These are phyloP conservation scores for Aphanocladium album DNA, from an alignment of 2,329 filamentous ascomycete species.

Conservation along the genomic window DNA sequence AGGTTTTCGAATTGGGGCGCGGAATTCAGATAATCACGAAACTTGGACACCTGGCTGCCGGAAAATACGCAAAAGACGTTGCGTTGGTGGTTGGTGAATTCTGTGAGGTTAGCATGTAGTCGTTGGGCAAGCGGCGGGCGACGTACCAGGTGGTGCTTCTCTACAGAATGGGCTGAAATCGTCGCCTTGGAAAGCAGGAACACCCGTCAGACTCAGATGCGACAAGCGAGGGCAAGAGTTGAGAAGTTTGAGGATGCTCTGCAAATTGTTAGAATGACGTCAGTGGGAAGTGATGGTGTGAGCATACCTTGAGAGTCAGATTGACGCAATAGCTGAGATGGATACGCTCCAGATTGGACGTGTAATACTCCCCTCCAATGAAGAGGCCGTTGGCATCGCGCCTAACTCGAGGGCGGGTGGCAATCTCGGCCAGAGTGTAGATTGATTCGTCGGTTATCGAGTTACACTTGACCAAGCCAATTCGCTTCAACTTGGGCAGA, in stretches of 20 bases:
- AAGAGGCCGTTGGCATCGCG: constrained; percentile 44
- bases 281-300: background rate
- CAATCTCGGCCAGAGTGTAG: constrained; percentile 70
- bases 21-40: constrained; percentile 73
- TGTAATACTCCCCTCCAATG: constrained; percentile 48
- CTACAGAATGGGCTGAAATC: constrained; percentile 84
- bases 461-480: constrained; percentile 90
- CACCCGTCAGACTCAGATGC: constrained; percentile 89
- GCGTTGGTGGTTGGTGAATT: constrained; percentile 93
- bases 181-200: constrained; percentile 80
- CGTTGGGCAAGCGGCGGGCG: background rate
- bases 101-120: constrained; percentile 41
- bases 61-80: constrained; percentile 98
- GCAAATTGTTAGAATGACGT: constrained; percentile 11
- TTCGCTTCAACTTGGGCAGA: constrained; percentile 88
- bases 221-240: constrained; percentile 91
- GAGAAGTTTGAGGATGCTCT: constrained; percentile 86
- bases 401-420: constrained; percentile 45
- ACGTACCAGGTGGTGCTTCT: constrained; percentile 66
- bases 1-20: constrained; percentile 42
- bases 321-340: constrained; percentile 93
- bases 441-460: constrained; percentile 89
- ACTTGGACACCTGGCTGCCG: constrained; percentile 70
- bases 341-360: constrained; percentile 76
- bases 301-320: constrained; percentile 70